Percentiles rank a stretch among this genome's conserved stretches.
phyloP scores from a whole-genome alignment of 768 basidiomycete genomes.

The Psilocybe subaeruginosa region DNA sequence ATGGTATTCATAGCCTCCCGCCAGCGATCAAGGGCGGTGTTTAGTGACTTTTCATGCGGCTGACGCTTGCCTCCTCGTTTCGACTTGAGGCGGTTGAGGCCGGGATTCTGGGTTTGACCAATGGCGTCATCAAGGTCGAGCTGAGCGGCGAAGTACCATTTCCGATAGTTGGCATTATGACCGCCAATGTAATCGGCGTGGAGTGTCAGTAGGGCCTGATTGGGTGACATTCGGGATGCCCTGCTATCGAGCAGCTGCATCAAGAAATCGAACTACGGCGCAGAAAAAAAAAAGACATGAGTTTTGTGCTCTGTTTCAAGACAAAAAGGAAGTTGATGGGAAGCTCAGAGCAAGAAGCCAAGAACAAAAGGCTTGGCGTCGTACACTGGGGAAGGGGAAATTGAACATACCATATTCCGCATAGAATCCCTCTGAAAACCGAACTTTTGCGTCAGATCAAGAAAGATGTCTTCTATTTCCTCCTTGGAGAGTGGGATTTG shows the following conservation, averaged over 20 bases:
- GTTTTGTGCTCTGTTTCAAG: conserved; percentile 9
- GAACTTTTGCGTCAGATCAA: conserved; percentile 98
- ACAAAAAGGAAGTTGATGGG: background rate
- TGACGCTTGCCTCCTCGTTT: conserved; percentile 56
- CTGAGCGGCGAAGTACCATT: conserved; percentile 99
- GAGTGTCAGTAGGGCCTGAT: conserved; percentile 91
- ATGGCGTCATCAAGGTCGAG: conserved; percentile 98
- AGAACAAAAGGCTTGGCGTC: background rate
- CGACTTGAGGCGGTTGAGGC: conserved; percentile 81
- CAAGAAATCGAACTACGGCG: conserved; percentile 87
- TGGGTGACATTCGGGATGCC: conserved; percentile 95
- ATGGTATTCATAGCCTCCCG: conserved; percentile 98
- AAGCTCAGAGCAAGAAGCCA: background rate
- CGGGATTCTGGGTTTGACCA: conserved; percentile 90
- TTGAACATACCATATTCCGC: conserved; percentile 81
- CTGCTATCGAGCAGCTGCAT: conserved; percentile 98
- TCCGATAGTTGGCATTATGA: conserved; percentile 97
- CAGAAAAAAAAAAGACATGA: conserved; percentile 15
- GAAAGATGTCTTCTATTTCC: conserved; percentile 98
- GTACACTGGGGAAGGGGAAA: background rate
- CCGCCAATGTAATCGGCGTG: conserved; percentile 99
- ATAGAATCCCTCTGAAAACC: conserved; percentile 96
- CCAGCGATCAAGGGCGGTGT: conserved; percentile 90
- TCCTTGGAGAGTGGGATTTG: conserved; percentile 98
- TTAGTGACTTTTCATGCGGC: conserved; percentile 65